Evolutionary conservation across 768 basidiomycete species (phyloP).

Genomic region (Candolleomyces aberdarensis): DNA sequence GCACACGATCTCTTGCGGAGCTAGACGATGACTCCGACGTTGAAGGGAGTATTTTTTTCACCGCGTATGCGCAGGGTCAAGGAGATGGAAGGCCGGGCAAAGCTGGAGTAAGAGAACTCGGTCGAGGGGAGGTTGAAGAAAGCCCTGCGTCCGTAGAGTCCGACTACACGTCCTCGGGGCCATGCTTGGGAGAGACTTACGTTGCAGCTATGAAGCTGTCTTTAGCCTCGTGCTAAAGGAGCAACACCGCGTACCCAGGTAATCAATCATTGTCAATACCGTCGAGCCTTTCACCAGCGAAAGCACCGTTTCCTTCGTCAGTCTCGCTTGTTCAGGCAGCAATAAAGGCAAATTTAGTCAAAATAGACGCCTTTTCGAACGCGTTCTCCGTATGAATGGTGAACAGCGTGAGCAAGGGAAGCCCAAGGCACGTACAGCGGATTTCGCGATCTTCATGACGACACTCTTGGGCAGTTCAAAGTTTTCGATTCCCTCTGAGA

Average conservation of each 20-base stretch:
- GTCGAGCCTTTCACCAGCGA: slow-evolving; percentile 88
- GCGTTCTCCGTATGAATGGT: neutral
- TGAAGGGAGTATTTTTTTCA: no score
- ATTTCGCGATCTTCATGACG: slow-evolving; percentile 83
- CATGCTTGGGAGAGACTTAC: slow-evolving; percentile 25
- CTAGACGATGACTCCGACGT: no score
- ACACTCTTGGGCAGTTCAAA: slow-evolving; percentile 84
- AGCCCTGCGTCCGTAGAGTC: slow-evolving; percentile 45
- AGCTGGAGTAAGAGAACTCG: no score
- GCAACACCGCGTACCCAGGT: slow-evolving; percentile 58
- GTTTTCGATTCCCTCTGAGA: slow-evolving; percentile 84
- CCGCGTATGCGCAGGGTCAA: no score
- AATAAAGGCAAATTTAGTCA: slow-evolving; percentile 25
- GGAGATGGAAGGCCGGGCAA: no score
- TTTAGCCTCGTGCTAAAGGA: neutral
- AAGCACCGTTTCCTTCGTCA: slow-evolving; percentile 86
- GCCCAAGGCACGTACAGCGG: slow-evolving; percentile 53
- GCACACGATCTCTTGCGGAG: no score
- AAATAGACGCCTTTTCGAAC: neutral
- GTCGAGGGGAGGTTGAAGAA: no score
- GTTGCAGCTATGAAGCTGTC: slow-evolving; percentile 39
- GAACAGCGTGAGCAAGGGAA: neutral
- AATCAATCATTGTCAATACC: slow-evolving; percentile 95
- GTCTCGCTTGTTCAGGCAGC: slow-evolving; percentile 82
- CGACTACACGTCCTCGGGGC: no score